A percentile compares a stretch with the other conserved stretches of the same genome.
phyloP scores from a whole-genome alignment of 2,329 filamentous ascomycete species.

The Hypoxylon sp. region DNA sequence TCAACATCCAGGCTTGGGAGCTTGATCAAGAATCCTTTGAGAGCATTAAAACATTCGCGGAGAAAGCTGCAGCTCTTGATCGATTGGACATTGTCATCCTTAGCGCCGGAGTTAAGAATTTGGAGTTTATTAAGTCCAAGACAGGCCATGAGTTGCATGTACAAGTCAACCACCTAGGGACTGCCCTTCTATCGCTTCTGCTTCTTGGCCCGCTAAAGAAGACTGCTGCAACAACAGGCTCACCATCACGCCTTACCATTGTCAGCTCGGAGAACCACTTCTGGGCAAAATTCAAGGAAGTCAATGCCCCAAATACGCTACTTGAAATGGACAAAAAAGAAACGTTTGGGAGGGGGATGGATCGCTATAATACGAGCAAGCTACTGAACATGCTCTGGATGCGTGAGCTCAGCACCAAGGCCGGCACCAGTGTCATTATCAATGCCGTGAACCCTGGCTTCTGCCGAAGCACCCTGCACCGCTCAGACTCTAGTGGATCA shows the following conservation, averaged over 20 bases:
- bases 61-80: slow-evolving; percentile 17
- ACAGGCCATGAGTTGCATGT: slow-evolving; percentile 32
- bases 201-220: slow-evolving; percentile 24
- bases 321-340: slow-evolving; percentile 28
- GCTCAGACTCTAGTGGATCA: slow-evolving; percentile 17
- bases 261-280: slow-evolving; percentile 33
- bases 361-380: slow-evolving; percentile 37
- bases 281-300: slow-evolving; percentile 36
- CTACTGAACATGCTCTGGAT: slow-evolving; percentile 41
- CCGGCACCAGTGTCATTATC: slow-evolving; percentile 17
- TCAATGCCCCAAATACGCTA: slow-evolving; percentile 23
- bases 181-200: slow-evolving; percentile 39
- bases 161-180: slow-evolving; percentile 40
- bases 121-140: slow-evolving; percentile 19
- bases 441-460: slow-evolving; percentile 39
- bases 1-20: slow-evolving; percentile 37
- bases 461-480: slow-evolving; percentile 37
- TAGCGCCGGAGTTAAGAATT: slow-evolving; percentile 39
- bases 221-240: slow-evolving; percentile 21
- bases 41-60: slow-evolving; percentile 37
- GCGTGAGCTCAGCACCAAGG: slow-evolving; percentile 35
- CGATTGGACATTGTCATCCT: slow-evolving; percentile 39
- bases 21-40: slow-evolving; percentile 41
- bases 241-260: slow-evolving; percentile 30
- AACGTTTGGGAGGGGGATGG: slow-evolving; percentile 25